Evolutionary conservation across 225 moss, liverwort and hornwort species (phyloP).

Genomic region (Marchantia paleacea): DNA sequence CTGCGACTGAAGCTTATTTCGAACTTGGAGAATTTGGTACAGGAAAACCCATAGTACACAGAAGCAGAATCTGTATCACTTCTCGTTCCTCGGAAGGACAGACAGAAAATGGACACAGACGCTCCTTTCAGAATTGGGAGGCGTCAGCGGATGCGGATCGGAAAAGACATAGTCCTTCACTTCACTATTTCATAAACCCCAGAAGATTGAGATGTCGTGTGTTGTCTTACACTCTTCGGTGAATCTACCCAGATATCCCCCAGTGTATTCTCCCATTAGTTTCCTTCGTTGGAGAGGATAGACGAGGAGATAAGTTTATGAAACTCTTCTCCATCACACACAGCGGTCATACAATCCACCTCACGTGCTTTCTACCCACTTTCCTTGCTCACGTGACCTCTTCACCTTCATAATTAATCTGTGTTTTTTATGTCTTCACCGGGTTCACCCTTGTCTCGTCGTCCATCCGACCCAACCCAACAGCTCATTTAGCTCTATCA

Average conservation of each 20-base stretch:
- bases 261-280: background rate
- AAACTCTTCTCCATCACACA: constrained; percentile 22
- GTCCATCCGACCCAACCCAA: background rate
- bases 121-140: background rate
- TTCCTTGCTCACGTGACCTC: constrained; percentile 21
- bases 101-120: no score
- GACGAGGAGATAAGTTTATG: constrained; percentile 12
- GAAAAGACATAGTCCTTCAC: background rate
- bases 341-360: constrained; percentile 14
- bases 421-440: background rate
- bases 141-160: background rate
- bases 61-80: background rate
- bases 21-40: background rate
- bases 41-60: background rate
- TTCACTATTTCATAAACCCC: constrained; percentile 9
- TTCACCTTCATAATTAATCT: background rate
- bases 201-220: background rate
- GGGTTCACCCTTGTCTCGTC: background rate
- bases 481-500: background rate
- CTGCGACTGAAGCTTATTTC: background rate
- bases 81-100: background rate
- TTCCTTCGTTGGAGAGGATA: background rate
- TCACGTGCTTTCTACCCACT: constrained; percentile 20
- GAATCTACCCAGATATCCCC: background rate
- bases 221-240: background rate